Evolutionary conservation across 768 basidiomycete species (phyloP).

Genomic region (Cystobasidium ongulense): DNA sequence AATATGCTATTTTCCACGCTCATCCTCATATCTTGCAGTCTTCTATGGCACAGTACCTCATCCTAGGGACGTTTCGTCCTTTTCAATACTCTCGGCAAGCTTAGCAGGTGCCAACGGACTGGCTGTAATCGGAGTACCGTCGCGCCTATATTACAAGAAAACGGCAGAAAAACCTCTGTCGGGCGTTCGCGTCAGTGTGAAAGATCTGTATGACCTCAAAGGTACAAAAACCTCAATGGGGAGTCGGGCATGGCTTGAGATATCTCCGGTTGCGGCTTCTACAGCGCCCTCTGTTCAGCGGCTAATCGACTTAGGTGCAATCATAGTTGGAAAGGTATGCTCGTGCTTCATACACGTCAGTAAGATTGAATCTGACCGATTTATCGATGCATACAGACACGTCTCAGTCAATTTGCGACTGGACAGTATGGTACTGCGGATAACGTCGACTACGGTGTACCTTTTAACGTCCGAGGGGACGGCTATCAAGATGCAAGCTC

Average conservation of each 20-base stretch:
- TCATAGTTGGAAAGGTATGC: conserved; percentile 53
- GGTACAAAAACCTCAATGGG: conserved; percentile 48
- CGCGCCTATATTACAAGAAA: conserved; percentile 47
- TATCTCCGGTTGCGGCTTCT: conserved; percentile 45
- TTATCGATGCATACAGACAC: not conserved
- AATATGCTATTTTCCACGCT: not conserved
- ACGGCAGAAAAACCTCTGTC: conserved; percentile 46
- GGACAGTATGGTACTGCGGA: conserved; percentile 41
- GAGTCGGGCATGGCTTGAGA: conserved; percentile 45
- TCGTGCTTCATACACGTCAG: conserved; percentile 43
- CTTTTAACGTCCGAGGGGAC: conserved; percentile 44
- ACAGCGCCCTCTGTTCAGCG: conserved; percentile 50
- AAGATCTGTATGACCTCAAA: conserved; percentile 50
- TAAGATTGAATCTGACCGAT: conserved; percentile 36
- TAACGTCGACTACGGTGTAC: conserved; percentile 40
- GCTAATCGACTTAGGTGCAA: conserved; percentile 51
- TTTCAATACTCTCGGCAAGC: conserved; percentile 4
- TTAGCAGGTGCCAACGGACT: conserved; percentile 3
- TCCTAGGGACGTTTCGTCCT: not conserved
- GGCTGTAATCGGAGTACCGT: conserved; percentile 50
- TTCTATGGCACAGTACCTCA: conserved; percentile 8
- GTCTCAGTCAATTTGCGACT: conserved; percentile 51
- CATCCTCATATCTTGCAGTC: not conserved
- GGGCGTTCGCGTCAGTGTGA: conserved; percentile 52
- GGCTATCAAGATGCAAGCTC: conserved; percentile 39